Evolutionary conservation across 169 alveolate genomes (phyloP).

Genomic region (Plasmodium gallinaceum): DNA sequence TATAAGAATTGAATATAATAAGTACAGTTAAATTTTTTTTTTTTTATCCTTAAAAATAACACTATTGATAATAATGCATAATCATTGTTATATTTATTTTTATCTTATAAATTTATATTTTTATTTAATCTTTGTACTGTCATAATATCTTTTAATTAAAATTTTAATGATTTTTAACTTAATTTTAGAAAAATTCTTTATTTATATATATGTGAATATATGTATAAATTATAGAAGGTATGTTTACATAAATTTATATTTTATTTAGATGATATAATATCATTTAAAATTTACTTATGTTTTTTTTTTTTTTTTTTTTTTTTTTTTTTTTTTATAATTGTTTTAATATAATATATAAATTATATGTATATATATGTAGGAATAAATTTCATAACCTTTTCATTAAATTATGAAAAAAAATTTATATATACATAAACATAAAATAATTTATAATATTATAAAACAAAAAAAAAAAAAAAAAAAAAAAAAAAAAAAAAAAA

Average conservation of each 20-base stretch:
- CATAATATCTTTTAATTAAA: slow-evolving; percentile 54
- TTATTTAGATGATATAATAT: slow-evolving; percentile 29
- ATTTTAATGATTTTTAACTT: slow-evolving; percentile 26
- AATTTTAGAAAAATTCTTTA: slow-evolving; percentile 14
- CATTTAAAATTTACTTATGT: slow-evolving; percentile 4
- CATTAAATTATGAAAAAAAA: slow-evolving; percentile 5
- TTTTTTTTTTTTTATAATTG: not conserved
- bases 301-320: not conserved
- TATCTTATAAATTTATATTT: not conserved
- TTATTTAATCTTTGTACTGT: slow-evolving; percentile 12
- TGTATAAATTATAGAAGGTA: not conserved
- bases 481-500: too few relatives aligned
- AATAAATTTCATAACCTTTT: too few relatives aligned
- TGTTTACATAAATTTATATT: not conserved
- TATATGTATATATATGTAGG: not conserved
- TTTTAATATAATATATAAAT: not conserved
- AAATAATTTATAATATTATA: too few relatives aligned
- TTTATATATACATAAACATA: not conserved
- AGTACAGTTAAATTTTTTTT: not conserved
- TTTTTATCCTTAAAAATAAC: not conserved
- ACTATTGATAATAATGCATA: not conserved
- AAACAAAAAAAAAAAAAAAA: too few relatives aligned
- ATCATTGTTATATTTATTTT: not conserved
- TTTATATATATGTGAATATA: not conserved
- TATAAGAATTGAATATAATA: not conserved